Evolutionary conservation across 176 grass and related monocot genomes (phyloP), one percentile per base, ranked within the genome.

Genomic region (Avena eriantha): DNA sequence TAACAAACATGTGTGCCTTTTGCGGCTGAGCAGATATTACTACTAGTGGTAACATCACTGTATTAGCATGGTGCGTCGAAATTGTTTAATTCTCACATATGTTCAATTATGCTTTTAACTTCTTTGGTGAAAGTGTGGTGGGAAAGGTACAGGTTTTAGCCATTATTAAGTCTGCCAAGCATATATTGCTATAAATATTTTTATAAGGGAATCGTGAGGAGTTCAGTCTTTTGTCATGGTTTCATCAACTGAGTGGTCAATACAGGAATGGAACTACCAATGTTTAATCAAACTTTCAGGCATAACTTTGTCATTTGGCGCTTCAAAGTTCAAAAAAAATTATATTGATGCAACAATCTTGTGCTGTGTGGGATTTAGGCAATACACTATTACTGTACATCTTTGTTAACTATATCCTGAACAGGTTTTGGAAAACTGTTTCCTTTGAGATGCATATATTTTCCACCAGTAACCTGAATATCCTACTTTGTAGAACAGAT

Each of bases 401-500:
- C 35, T 16, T 15, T 64, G 18, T 69, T 17, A 51, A 21, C 7
- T 19, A 72, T 19, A 72, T 69, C 17, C 65, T 49, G 26, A 89
- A 74, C 46, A 3, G 23, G 23, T 58, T 10, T 78, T 8, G 31
- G 0, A 1, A 33, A 68, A 34, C 3, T 68, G 14, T 58, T 47
- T 14, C 3, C 1, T 69, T 54, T 69, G 26, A 69, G 19, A 36
- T 39, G 7, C 0, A 47, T n/a, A 71, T 64, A 39, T 43, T 55
- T 75, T 71, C 10, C 10, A 53, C 58, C 4, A 0, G 13, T 80
- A 21, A 63, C 29, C 58, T 64, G 41, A 49, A 29, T 63, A 71
- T 18, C 68, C 14, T 82, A 14, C 61, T 89, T 89, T 89, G 47
- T 56, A 46, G 26, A 82, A 86, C 89, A 98, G 93, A 69, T 94